Conservation (phyloP, 768 basidiomycete species). For the Phylloporus rhodoxanthus region DNA sequence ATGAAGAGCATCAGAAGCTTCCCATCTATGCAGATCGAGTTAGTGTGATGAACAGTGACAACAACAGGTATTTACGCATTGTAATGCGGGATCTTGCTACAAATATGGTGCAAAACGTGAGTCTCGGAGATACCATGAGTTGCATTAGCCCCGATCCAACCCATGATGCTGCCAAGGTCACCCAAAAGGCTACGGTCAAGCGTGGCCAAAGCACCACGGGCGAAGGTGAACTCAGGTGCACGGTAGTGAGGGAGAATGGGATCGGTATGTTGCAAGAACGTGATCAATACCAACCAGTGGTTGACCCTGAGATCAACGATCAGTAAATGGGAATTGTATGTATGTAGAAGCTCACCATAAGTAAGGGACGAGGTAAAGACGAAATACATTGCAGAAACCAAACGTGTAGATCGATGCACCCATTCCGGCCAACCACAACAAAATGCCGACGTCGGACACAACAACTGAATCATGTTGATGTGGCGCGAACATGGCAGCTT, state of each 20-base stretch:
- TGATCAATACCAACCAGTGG: constrained; percentile 95
- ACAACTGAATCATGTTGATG: constrained; percentile 74
- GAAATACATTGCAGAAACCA: constrained; percentile 69
- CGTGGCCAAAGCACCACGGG: constrained; percentile 88
- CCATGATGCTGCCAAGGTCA: constrained; percentile 73
- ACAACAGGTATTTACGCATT: constrained; percentile 46
- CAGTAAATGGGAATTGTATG: background rate
- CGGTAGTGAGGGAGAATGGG: constrained; percentile 93
- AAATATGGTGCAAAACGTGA: constrained; percentile 87
- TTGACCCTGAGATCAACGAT: constrained; percentile 49
- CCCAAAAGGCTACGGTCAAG: constrained; percentile 80
- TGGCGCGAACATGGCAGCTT: constrained; percentile 74
- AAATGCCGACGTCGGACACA: constrained; percentile 76
- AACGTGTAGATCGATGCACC: constrained; percentile 49
- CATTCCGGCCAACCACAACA: constrained; percentile 63
- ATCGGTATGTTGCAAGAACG: constrained; percentile 98
- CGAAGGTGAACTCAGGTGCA: constrained; percentile 82
- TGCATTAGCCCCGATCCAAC: constrained; percentile 76
- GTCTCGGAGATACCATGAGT: constrained; percentile 95
- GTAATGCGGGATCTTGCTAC: constrained; percentile 95
- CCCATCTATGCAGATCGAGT: constrained; percentile 53
- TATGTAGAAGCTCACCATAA: constrained; percentile 48
- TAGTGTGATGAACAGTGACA: background rate
- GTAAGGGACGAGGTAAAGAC: constrained; percentile 83
- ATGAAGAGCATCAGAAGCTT: constrained; percentile 82